A percentile compares a stretch with the other conserved stretches of the same genome.
Conservation (phyloP, 192 early-diverging fungal species). For the Coemansia guatemalensis region DNA sequence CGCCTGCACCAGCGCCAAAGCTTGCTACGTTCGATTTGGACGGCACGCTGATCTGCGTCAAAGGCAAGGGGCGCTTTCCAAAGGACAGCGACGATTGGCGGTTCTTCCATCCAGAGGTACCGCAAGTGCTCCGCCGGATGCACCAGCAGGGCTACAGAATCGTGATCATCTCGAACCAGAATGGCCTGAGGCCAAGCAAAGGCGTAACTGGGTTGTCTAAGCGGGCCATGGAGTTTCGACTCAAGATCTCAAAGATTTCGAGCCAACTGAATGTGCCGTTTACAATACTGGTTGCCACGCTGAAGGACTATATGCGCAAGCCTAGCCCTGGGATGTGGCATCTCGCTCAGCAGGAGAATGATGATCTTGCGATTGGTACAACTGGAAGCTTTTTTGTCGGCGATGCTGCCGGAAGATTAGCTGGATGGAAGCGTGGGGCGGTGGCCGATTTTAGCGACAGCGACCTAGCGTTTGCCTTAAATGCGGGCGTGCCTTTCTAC, state of each 20-base stretch:
- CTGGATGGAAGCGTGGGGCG: conserved; percentile 59
- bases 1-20: conserved; percentile 30
- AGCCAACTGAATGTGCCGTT: conserved; percentile 76
- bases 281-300: conserved; percentile 67
- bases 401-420: conserved; percentile 86
- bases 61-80: conserved; percentile 61
- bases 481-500: conserved; percentile 69
- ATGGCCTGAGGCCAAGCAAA: conserved; percentile 21
- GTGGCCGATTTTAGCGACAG: conserved; percentile 79
- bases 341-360: conserved; percentile 36
- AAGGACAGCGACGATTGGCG: conserved; percentile 80
- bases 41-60: conserved; percentile 68
- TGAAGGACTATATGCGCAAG: conserved; percentile 60
- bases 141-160: conserved; percentile 60
- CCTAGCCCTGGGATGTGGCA: conserved; percentile 49
- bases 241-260: conserved; percentile 72
- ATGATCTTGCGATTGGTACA: conserved; percentile 50
- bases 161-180: conserved; percentile 40
- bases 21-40: conserved; percentile 63
- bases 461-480: conserved; percentile 84
- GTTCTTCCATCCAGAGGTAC: conserved; percentile 63
- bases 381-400: conserved; percentile 79
- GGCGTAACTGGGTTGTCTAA: conserved; percentile 17
- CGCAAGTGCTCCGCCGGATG: conserved; percentile 59
- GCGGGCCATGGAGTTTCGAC: conserved; percentile 39